Base-by-base conservation (phyloP, 345 rosid genomes). In the Diplotaxis tenuifolia region DNA sequence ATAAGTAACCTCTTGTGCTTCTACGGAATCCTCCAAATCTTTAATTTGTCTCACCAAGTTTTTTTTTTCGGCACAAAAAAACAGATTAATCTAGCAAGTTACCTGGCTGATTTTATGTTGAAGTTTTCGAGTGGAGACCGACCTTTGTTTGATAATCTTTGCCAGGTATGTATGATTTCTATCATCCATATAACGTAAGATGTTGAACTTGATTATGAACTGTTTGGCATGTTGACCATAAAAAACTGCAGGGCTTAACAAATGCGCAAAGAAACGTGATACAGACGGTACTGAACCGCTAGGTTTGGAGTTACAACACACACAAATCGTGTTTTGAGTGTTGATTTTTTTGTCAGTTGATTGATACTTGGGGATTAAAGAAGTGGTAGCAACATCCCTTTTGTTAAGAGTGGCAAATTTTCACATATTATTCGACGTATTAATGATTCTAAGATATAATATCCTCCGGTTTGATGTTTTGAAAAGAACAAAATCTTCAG, bases 31-130 rank as follows among this genome's bases (percentile, higher is more conserved):
- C 55, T 14, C 57, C 34, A 68, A n/a, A 45, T 50, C 20, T 15
- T 40, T 66, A 27, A 62, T 75, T 9, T 49, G 54, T 66, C 60
- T 47, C 28, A 62, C 50, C 28, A 62, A 62, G 25, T 18, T 20
- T 14, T 66, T 49, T 47, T 45, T 54, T 18, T 40, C 62, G 21
- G 49, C 73, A 40, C 49, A 75, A 65, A 47, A 67, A 67, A 64
- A n/a, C 87, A 91, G 97, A 85, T 93, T 62, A 88, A 93, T 80
- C 81, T 93, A 77, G 88, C 85, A 65, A 86, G 78, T 65, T 91
- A 82, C 76, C 81, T 93, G 16, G 80, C 64, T 14, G 97, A 88
- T 56, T 93, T 88, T 82, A 45, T 93, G 42, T 29, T 10, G 11
- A 86, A 87, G 65, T 89, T 93, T 74, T 83, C 74, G 1, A 70